A percentile compares a stretch with the other conserved stretches of the same genome.
Conservation (phyloP, 495 filamentous ascomycete genomes). For the Aspergillus affinis region DNA sequence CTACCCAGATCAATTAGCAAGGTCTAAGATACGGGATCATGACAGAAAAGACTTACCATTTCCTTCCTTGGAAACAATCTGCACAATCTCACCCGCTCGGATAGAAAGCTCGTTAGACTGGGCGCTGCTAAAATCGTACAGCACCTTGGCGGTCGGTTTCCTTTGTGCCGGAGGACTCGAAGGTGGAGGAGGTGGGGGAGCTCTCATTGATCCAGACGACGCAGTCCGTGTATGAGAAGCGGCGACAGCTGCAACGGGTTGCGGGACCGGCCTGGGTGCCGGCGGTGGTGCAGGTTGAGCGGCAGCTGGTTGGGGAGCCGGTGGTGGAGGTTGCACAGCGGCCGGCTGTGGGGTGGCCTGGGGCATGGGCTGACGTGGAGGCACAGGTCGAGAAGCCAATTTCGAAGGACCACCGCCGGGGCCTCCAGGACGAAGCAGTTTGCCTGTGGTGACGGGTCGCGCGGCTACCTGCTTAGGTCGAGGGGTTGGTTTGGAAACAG, state of each 20-base stretch:
- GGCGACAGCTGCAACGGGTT: slow-evolving; percentile 47
- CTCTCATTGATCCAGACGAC: slow-evolving; percentile 55
- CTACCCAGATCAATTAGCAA: slow-evolving; percentile 43
- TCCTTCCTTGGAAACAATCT: slow-evolving; percentile 82
- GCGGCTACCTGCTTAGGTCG: slow-evolving; percentile 79
- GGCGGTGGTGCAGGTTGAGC: slow-evolving; percentile 36
- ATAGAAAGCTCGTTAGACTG: slow-evolving; percentile 78
- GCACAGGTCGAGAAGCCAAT: slow-evolving; percentile 53
- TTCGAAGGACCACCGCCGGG: slow-evolving; percentile 79
- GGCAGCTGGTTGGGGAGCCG: slow-evolving; percentile 43
- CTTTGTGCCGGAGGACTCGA: slow-evolving; percentile 61
- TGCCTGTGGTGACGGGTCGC: slow-evolving; percentile 84
- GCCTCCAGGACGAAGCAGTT: slow-evolving; percentile 85
- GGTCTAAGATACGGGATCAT: slow-evolving; percentile 6
- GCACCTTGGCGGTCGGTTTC: slow-evolving; percentile 76
- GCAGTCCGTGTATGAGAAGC: slow-evolving; percentile 51
- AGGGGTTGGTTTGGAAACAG: slow-evolving; percentile 80
- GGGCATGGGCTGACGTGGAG: slow-evolving; percentile 43
- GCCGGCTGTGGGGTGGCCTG: slow-evolving; percentile 44
- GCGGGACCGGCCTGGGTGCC: slow-evolving; percentile 33
- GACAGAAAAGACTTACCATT: slow-evolving; percentile 66
- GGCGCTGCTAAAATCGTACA: slow-evolving; percentile 86
- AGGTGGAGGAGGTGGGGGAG: slow-evolving; percentile 71
- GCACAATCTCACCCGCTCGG: slow-evolving; percentile 71
- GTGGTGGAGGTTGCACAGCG: slow-evolving; percentile 40